phyloP scores from a whole-genome alignment of 768 basidiomycete species.

The Mycena latifolia region DNA sequence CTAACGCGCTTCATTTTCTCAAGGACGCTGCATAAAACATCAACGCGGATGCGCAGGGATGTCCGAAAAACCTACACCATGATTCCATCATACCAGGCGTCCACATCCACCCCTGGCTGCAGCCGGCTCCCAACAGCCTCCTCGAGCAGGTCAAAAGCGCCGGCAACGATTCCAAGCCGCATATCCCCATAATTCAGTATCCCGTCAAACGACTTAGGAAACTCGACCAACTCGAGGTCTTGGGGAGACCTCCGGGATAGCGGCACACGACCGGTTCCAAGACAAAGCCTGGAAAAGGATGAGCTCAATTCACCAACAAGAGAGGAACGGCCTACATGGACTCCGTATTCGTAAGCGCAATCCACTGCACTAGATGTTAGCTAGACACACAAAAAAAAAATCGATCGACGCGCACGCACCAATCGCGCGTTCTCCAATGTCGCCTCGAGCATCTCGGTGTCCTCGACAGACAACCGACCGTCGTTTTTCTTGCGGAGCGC shows the following conservation, averaged over 20 bases:
- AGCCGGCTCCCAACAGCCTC: slow-evolving; percentile 46
- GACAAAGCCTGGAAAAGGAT: slow-evolving; percentile 46
- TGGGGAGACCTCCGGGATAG: slow-evolving; percentile 47
- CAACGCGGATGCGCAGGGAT: slow-evolving; percentile 27
- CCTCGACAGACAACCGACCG: slow-evolving; percentile 35
- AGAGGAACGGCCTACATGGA: slow-evolving; percentile 45
- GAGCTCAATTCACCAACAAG: background rate
- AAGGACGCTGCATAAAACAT: slow-evolving; percentile 14
- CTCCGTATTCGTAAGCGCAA: slow-evolving; percentile 48
- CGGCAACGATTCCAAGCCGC: slow-evolving; percentile 46
- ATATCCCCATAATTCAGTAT: slow-evolving; percentile 44
- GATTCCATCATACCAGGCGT: slow-evolving; percentile 48
- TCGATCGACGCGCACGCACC: slow-evolving; percentile 39
- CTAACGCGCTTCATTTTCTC: slow-evolving; percentile 32
- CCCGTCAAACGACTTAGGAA: slow-evolving; percentile 40
- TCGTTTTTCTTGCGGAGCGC: slow-evolving; percentile 6
- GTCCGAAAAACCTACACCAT: slow-evolving; percentile 38
- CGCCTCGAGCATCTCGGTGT: slow-evolving; percentile 43
- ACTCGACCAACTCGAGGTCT: slow-evolving; percentile 44
- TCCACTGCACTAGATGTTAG: slow-evolving; percentile 43
- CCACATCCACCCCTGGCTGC: slow-evolving; percentile 41
- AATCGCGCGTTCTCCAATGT: slow-evolving; percentile 52
- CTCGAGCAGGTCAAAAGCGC: slow-evolving; percentile 43
- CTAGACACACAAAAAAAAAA: background rate
- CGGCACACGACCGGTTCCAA: slow-evolving; percentile 52